Evolutionary conservation across 805 yeast genomes (phyloP).

Genomic region (Myxozyma neotropica): DNA sequence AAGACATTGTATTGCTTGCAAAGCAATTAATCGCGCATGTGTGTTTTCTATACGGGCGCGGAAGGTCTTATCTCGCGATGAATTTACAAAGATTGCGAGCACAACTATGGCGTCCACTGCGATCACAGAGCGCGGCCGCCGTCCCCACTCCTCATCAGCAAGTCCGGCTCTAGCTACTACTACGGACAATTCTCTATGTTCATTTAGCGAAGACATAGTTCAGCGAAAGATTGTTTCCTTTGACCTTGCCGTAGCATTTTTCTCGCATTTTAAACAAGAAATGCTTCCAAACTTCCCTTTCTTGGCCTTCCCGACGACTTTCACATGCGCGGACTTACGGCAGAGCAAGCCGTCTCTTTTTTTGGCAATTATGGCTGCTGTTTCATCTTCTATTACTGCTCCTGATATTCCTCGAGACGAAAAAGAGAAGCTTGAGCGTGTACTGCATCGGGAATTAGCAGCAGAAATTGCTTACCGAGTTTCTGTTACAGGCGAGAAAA

Average conservation of each 20-base stretch:
- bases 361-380: conserved; percentile 15
- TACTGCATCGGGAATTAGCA: conserved; percentile 5
- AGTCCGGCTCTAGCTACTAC: no score
- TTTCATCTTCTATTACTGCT: background rate
- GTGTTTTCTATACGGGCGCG: conserved; percentile 14
- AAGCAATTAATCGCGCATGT: background rate
- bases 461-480: conserved; percentile 16
- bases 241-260: conserved; percentile 8
- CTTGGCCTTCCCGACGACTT: conserved; percentile 11
- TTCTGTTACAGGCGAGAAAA: conserved; percentile 7
- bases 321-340: conserved; percentile 14
- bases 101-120: no score
- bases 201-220: conserved; percentile 10
- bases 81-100: conserved; percentile 2
- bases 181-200: background rate
- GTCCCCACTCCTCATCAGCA: background rate
- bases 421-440: background rate
- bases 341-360: conserved; percentile 12
- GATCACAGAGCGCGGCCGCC: background rate
- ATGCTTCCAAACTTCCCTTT: conserved; percentile 19
- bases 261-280: conserved; percentile 2
- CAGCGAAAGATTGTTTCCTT: conserved; percentile 1
- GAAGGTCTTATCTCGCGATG: conserved; percentile 4
- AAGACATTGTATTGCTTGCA: conserved; percentile 6
- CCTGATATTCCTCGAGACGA: background rate